phyloP scores from a whole-genome alignment of 2,329 filamentous ascomycete species.

The Mycosphaerella arachidis region DNA sequence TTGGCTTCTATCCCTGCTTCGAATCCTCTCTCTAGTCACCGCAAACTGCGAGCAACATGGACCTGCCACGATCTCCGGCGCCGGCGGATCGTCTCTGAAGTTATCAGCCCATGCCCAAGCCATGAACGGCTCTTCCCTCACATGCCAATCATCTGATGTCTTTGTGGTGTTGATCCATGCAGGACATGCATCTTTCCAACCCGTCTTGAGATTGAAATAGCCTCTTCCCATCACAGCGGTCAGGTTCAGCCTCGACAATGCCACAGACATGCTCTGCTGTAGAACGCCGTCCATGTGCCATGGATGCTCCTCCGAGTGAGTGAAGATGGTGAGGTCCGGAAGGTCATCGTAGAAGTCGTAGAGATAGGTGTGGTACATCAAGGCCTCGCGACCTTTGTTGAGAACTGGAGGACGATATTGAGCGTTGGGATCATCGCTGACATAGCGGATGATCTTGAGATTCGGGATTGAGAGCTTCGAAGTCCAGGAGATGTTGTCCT shows the following conservation, averaged over 20 bases:
- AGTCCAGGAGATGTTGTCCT: slow-evolving; percentile 21
- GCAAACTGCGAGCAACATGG: slow-evolving; percentile 25
- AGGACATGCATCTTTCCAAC: slow-evolving; percentile 22
- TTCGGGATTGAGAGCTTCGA: slow-evolving; percentile 12
- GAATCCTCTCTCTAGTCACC: slow-evolving; percentile 14
- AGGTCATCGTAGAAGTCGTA: slow-evolving; percentile 21
- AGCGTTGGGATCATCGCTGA: slow-evolving; percentile 17
- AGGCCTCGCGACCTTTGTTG: slow-evolving; percentile 19
- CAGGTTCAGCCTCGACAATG: slow-evolving; percentile 16
- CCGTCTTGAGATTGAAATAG: slow-evolving; percentile 21
- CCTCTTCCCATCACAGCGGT: slow-evolving; percentile 13
- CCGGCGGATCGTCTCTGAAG: slow-evolving; percentile 14
- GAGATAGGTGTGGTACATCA: slow-evolving; percentile 24
- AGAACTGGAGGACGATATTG: slow-evolving; percentile 11
- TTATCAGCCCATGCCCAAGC: slow-evolving; percentile 13
- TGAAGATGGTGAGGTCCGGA: slow-evolving; percentile 19
- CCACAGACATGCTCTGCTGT: slow-evolving; percentile 13
- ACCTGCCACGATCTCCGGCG: slow-evolving; percentile 18
- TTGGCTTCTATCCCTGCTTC: slow-evolving; percentile 8
- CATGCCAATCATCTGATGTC: slow-evolving; percentile 11
- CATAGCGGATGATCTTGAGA: slow-evolving; percentile 18
- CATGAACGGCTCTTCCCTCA: slow-evolving; percentile 20
- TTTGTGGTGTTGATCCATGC: slow-evolving; percentile 19
- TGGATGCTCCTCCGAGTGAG: slow-evolving; percentile 15
- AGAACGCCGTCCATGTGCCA: slow-evolving; percentile 21